Evolutionary conservation across 495 filamentous ascomycete species (phyloP), one percentile per base, ranked within the genome.

Genomic region (Penicillium argentinense): DNA sequence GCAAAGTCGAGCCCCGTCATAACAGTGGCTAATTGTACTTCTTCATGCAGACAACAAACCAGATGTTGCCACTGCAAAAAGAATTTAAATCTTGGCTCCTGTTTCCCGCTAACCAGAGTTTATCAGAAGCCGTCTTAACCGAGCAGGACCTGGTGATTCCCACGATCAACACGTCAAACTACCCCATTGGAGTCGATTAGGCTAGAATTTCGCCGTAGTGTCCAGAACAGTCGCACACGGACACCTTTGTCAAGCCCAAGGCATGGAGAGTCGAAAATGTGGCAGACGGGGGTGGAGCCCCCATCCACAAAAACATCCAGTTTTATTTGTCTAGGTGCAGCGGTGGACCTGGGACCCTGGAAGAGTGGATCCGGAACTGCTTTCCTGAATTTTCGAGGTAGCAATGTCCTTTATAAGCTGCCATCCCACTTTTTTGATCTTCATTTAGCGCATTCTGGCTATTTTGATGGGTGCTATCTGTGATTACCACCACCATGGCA

Each of bases 71-170:
- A 51, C 51, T 17, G 38, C n/a, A n/a, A 36, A 42, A 39, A 45
- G 37, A 26, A 30, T 12, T 19, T 33, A 18, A 39, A 32, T 52
- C 25, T 49, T 55, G 36, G 51, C 51, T 49, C 26, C 12, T 46
- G 29, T 25, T n/a, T n/a, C 29, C 42, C 33, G 40, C 30, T 9
- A 27, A 4, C 33, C 28, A 51, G 47, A 50, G 11, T 43, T 52
- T 42, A 39, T 21, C 32, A 42, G 21, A 40, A 57, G 53, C 60
- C 60, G 60, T 63, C 42, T 45, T 63, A 63, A 33, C 60, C 60
- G 60, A 54, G 34, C 13, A 5, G 47, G 34, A 7, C 18, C 30
- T 43, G 16, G 5, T 37, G 11, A 9, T 36, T 34, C 18, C 11
- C 36, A 14, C 19, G 59, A 60, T 62, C 59, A 62, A 42, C 59